These are phyloP conservation scores for Ballota nigra DNA, from an alignment of 257 asterid species.

Conservation along the genomic window DNA sequence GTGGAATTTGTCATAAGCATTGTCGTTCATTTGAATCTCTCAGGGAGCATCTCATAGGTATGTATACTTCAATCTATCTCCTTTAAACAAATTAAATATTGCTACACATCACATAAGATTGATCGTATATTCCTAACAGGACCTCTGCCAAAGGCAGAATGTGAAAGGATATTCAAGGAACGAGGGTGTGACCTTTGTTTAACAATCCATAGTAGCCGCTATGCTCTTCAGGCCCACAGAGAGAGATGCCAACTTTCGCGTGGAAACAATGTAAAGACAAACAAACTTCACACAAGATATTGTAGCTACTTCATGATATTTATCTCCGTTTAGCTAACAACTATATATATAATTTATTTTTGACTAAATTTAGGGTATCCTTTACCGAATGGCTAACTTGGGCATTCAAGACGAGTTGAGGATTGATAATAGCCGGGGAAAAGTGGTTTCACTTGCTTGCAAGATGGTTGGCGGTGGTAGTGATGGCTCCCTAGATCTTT, in stretches of 20 bases:
- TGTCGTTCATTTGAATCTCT: conserved; percentile 91
- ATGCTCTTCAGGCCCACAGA: conserved; percentile 52
- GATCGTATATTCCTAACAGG: conserved; percentile 41
- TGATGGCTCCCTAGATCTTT: conserved; percentile 84
- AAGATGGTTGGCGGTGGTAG: conserved; percentile 96
- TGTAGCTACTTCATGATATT: not conserved
- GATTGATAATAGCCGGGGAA: conserved; percentile 59
- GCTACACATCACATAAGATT: not conserved
- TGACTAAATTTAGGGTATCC: conserved; percentile 42
- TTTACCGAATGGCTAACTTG: conserved; percentile 72
- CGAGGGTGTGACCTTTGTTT: conserved; percentile 79
- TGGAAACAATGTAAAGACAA: conserved; percentile 49
- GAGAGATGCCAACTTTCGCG: conserved; percentile 66
- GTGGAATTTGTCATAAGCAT: conserved; percentile 78
- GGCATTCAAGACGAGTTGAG: conserved; percentile 77
- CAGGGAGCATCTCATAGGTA: conserved; percentile 93
- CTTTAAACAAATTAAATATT: not conserved
- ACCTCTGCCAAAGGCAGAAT: conserved; percentile 89
- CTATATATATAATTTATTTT: not conserved
- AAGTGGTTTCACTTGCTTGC: conserved; percentile 78
- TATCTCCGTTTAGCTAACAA: not conserved
- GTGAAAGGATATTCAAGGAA: conserved; percentile 87
- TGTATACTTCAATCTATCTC: not conserved
- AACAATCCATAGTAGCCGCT: conserved; percentile 45
- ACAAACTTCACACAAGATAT: not conserved